Evolutionary conservation across 2,329 filamentous ascomycete genomes (phyloP), one percentile per base, ranked within the genome.

Genomic region (Neonectria neomacrospora): DNA sequence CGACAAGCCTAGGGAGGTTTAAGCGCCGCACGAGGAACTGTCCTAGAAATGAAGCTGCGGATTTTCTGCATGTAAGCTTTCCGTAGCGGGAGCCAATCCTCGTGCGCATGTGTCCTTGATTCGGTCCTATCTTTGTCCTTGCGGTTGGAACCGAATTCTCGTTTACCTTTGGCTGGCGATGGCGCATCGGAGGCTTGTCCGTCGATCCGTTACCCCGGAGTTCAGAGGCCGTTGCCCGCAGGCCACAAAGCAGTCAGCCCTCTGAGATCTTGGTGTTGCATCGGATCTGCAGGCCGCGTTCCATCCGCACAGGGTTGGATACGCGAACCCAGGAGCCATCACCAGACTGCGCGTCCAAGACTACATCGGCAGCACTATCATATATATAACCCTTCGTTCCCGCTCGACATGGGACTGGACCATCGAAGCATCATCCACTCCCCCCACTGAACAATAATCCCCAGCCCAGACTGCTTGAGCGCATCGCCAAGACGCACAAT

Each of bases 211-310:
- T 32, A 37, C 53, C 61, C 64, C 58, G 32, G 37, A 54, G 39
- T 54, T 30, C 10, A 48, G 34, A 12, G 44, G 52, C 52, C 22
- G 39, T 45, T 9, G 23, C 3, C 22, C 5, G 23, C 42, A 32
- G 7, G 30, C 30, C n/a, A 28, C n/a, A 48, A 18, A 57, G 34
- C 56, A 50, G 22, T 34, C 32, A 54, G 55, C 61, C 67, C 22
- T 59, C 50, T 54, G 42, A 70, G 58, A 68, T 70, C 65, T 68
- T 12, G 60, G 45, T 60, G 58, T 55, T 70, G 67, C 58, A 55
- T 63, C 62, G 62, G 67, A 70, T 66, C 67, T 61, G 65, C 56
- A 70, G 67, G 55, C 58, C 59, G 67, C 39, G 59, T 70, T 68
- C 67, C 67, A 67, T 58, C n/a, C 57, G 62, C 26, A 51, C 53